These are phyloP conservation scores for Torrubiella hemipterigena DNA, from an alignment of 2,329 filamentous ascomycete genomes.

Conservation along the genomic window DNA sequence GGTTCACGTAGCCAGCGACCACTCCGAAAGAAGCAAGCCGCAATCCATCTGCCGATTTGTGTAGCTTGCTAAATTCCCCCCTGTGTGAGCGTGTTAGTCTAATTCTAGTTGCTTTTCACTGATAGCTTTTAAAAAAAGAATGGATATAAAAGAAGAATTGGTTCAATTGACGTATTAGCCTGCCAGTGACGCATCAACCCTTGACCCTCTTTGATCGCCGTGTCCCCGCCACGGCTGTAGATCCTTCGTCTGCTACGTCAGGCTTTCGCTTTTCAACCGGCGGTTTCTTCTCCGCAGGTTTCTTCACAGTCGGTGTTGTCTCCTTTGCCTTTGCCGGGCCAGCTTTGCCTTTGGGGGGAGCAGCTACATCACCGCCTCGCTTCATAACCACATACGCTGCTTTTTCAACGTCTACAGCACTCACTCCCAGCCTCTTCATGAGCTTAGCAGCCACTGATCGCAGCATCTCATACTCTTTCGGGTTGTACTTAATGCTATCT, in stretches of 20 bases:
- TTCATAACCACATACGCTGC: slow-evolving; percentile 59
- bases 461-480: slow-evolving; percentile 55
- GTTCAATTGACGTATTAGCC: no score
- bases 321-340: slow-evolving; percentile 4
- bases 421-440: slow-evolving; percentile 35
- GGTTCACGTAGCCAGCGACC: no score
- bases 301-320: neutral
- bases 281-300: neutral
- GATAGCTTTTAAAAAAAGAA: no score
- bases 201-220: neutral
- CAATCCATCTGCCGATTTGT: no score
- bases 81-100: no score
- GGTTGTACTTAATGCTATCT: slow-evolving; percentile 53
- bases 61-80: no score
- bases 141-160: no score
- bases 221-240: neutral
- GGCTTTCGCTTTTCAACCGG: no score
- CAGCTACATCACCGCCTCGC: slow-evolving; percentile 9
- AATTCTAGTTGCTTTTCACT: no score
- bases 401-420: slow-evolving; percentile 53
- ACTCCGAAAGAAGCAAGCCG: no score
- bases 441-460: slow-evolving; percentile 29
- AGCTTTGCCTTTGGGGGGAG: slow-evolving; percentile 1
- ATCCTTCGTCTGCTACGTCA: neutral
- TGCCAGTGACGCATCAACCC: neutral